Evolutionary conservation across 768 basidiomycete species (phyloP), one percentile per base, ranked within the genome.

Genomic region (Tulasnella sp.): DNA sequence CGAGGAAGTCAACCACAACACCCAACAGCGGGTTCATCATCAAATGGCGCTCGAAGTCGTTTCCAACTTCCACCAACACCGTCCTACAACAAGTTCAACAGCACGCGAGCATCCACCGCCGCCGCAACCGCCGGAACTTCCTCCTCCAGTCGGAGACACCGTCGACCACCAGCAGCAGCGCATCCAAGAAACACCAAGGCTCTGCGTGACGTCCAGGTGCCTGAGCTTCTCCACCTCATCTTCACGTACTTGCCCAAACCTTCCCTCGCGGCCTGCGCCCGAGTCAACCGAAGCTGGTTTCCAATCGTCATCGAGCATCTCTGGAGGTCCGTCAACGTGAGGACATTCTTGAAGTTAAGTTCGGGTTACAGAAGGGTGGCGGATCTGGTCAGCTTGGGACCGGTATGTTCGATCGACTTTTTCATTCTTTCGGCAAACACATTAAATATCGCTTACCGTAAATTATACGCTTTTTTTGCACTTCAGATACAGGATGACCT

Each of bases 301-400:
- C 47, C 69, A 5, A 70, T 70, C n/a, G 41, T 44, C 17, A 34
- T 70, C 26, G 69, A 70, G 35, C 52, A 70, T 70, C 42, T 70
- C 16, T 70, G 69, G 69, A 70, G 47, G 47, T 52, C 69, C 32
- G 44, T 70, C 37, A 22, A 36, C 39, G 47, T 70, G 19, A 44
- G 29, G 47, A 36, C 26, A 17, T 52, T 44, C 34, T 52, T 70
- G 40, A 34, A 44, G 4, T 44, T 70, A 17, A 52, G 26, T 16
- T 41, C 12, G 41, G 17, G 41, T 19, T 40, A 35, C 16, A 47
- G 44, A 32, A 41, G 34, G 42, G 35, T 70, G 34, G 16, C 47
- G n/a, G 41, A 52, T 32, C 22, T 62, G 11, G 26, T 32, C 5
- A 32, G n/a, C 2, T 26, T 26, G 34, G 42, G 47, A 17, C 42